These are phyloP conservation scores for Umbelopsis sp. DNA, from an alignment of 192 early-diverging fungal genomes.

Conservation along the genomic window DNA sequence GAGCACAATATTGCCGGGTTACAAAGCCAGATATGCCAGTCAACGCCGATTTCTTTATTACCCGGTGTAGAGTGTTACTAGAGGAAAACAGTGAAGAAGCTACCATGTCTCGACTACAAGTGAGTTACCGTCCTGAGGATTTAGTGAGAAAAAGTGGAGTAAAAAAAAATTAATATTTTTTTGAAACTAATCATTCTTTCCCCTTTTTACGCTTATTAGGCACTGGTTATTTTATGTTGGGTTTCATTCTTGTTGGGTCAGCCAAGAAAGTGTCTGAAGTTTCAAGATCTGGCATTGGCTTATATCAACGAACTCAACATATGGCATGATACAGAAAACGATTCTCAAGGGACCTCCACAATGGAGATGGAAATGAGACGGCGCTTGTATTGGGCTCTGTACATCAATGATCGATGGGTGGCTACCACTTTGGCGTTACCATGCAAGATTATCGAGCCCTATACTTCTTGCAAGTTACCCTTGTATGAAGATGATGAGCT, in stretches of 20 bases:
- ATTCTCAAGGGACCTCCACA: background rate
- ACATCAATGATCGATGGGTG: slow-evolving; percentile 36
- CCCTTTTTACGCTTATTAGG: slow-evolving; percentile 19
- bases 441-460: slow-evolving; percentile 5
- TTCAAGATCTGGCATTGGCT: slow-evolving; percentile 14
- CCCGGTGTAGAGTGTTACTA: slow-evolving; percentile 19
- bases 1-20: slow-evolving; percentile 6
- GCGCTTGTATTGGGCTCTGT: slow-evolving; percentile 33
- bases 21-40: background rate
- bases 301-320: slow-evolving; percentile 21
- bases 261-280: slow-evolving; percentile 17
- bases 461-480: slow-evolving; percentile 25
- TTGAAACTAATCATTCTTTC: background rate
- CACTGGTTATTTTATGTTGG: slow-evolving; percentile 35
- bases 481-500: slow-evolving; percentile 35
- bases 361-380: slow-evolving; percentile 30
- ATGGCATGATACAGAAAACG: slow-evolving; percentile 24
- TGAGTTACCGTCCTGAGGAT: slow-evolving; percentile 9
- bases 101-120: slow-evolving; percentile 27
- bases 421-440: slow-evolving; percentile 13
- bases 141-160: background rate
- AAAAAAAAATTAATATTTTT: background rate
- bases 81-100: slow-evolving; percentile 14
- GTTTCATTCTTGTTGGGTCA: slow-evolving; percentile 28
- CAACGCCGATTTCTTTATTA: slow-evolving; percentile 12